Evolutionary conservation across 2,329 filamentous ascomycete species (phyloP), one percentile per base, ranked within the genome.

Genomic region (Thelonectria rubi): DNA sequence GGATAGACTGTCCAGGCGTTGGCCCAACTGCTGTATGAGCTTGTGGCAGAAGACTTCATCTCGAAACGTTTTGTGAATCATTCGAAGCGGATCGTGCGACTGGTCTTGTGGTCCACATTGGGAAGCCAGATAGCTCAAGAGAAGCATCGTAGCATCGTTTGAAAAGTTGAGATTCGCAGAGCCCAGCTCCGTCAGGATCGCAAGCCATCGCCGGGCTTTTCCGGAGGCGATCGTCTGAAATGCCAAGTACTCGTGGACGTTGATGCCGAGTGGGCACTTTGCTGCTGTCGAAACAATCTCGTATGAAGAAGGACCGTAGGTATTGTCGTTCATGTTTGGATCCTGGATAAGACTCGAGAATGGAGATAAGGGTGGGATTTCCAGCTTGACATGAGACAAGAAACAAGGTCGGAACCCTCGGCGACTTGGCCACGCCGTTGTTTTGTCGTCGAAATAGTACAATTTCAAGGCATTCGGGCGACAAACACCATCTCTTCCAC

Each of bases 81-180:
- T 68, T 3, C 88, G 79, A 0, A 72, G 63, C 0, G 64, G 11
- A 37, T 80, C 72, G 7, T 71, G 49, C 0, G 65, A 53, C 3
- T 61, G 55, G 1, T 70, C 69, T 3, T 43, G 26, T 3, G 86
- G 86, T 0, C 89, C 89, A 1, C 78, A 80, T 63, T 91, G 83
- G 0, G 82, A 65, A 0, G 80, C 75, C 0, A 91, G 74, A 10
- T 86, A 81, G 1, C 76, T 74, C 2, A 91, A 69, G 0, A 90
- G 68, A 0, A 78, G 63, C 48, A 80, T 79, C 0, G 83, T 84
- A 0, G 82, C 80, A 18, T 86, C 81, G 0, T 82, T 81, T n/a
- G 84, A 86, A 64, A 91, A 86, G 64, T 90, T 90, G 5, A 92
- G 58, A 60, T 85, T 72, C 1, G 83, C 80, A 0, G 82, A 81